Conservation (phyloP, 2,329 filamentous ascomycete species). For the Paecilomyces variotii region DNA sequence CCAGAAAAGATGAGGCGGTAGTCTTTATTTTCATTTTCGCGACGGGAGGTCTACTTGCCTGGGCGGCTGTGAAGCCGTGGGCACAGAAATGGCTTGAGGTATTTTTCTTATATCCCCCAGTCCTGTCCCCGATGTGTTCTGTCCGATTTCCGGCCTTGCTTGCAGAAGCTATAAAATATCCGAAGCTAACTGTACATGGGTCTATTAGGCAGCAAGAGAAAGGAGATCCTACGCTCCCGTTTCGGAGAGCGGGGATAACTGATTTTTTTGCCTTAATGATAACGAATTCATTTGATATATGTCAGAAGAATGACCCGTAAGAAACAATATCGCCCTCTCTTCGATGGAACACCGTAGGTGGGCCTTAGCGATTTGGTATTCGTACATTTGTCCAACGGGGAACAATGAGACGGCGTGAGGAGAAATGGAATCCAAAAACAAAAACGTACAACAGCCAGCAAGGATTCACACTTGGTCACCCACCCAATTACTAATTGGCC, state of each 20-base stretch:
- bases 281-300: neutral
- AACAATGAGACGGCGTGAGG: too few species aligned
- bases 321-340: too few species aligned
- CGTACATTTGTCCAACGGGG: too few species aligned
- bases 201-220: slow-evolving; percentile 37
- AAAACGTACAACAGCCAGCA: too few species aligned
- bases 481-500: too few species aligned
- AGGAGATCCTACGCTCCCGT: slow-evolving; percentile 46
- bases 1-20: slow-evolving; percentile 58
- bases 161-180: neutral
- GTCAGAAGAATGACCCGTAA: neutral
- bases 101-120: slow-evolving; percentile 7
- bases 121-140: neutral
- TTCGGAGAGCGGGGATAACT: slow-evolving; percentile 19
- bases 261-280: neutral
- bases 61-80: slow-evolving; percentile 54
- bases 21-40: slow-evolving; percentile 60
- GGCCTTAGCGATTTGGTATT: too few species aligned
- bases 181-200: slow-evolving; percentile 6
- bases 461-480: too few species aligned
- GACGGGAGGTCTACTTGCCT: slow-evolving; percentile 52
- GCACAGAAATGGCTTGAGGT: slow-evolving; percentile 49
- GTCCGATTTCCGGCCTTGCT: too few species aligned
- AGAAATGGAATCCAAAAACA: too few species aligned
- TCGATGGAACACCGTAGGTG: too few species aligned